Evolutionary conservation across 192 early-diverging fungal species (phyloP).

Genomic region (Umbelopsis ramanniana): DNA sequence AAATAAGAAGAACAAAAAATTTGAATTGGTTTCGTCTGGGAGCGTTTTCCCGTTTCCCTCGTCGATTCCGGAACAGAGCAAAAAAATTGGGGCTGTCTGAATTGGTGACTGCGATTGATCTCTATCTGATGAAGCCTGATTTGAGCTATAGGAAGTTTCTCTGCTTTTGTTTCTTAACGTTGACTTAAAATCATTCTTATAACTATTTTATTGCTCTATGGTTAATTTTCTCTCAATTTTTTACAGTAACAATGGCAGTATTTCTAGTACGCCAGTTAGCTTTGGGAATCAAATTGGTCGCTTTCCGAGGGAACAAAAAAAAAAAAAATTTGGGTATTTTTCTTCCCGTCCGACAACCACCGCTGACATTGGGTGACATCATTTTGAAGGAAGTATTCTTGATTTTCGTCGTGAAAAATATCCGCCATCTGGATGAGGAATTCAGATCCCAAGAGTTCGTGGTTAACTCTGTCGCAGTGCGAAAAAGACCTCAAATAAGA

Average conservation of each 20-base stretch:
- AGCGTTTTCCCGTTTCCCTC: slow-evolving; percentile 24
- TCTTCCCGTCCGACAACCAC: slow-evolving; percentile 1
- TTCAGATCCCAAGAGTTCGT: no score
- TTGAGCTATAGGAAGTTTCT: no score
- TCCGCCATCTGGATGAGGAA: no score
- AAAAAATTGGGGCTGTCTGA: slow-evolving; percentile 21
- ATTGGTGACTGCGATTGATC: slow-evolving; percentile 12
- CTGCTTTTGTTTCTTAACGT: no score
- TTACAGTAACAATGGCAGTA: not conserved
- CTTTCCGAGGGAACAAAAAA: not conserved
- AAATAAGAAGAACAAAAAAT: slow-evolving; percentile 19
- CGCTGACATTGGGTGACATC: not conserved
- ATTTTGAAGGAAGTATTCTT: not conserved
- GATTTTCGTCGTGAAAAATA: no score
- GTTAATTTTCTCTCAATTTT: not conserved
- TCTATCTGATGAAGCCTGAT: no score
- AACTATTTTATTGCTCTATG: not conserved
- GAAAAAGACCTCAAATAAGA: no score
- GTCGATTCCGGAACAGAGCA: slow-evolving; percentile 20
- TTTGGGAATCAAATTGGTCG: not conserved
- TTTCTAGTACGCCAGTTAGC: not conserved
- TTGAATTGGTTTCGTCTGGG: slow-evolving; percentile 17
- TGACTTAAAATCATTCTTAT: no score
- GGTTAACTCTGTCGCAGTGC: no score
- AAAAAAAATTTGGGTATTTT: not conserved